A percentile compares a stretch with the other conserved stretches of the same genome.
Evolutionary conservation across 2,329 filamentous ascomycete species (phyloP).

Genomic region (Aureobasidium zeae): DNA sequence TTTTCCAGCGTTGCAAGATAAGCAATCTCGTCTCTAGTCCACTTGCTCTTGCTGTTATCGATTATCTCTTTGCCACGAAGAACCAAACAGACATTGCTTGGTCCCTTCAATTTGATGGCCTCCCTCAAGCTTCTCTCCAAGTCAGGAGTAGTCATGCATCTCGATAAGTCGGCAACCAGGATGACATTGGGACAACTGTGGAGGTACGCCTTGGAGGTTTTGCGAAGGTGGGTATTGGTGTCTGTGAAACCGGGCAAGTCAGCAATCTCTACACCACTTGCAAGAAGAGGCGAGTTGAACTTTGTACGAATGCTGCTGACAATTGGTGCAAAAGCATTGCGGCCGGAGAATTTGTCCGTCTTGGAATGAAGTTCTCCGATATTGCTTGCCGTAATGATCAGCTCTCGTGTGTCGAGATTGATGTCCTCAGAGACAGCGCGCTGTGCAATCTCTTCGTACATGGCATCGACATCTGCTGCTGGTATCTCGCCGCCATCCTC

Average conservation of each 20-base stretch:
- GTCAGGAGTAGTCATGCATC: not conserved
- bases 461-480: not conserved
- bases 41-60: not conserved
- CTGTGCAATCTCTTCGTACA: not conserved
- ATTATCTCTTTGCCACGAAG: slow-evolving; percentile 2
- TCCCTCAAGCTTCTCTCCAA: not conserved
- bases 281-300: slow-evolving; percentile 2
- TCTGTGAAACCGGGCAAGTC: slow-evolving; percentile 15
- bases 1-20: not conserved
- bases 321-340: not conserved
- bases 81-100: slow-evolving; percentile 5
- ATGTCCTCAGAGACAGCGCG: not conserved
- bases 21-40: not conserved
- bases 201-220: not conserved
- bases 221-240: not conserved
- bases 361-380: not conserved
- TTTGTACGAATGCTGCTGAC: not conserved
- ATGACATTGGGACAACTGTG: not conserved
- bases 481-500: not conserved
- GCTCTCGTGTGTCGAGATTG: not conserved
- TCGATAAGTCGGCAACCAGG: not conserved
- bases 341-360: not conserved
- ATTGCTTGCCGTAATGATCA: not conserved
- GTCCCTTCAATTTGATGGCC: not conserved
- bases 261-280: not conserved